Conservation (phyloP, 2,329 filamentous ascomycete species). For the Pseudopithomyces chartarum region DNA sequence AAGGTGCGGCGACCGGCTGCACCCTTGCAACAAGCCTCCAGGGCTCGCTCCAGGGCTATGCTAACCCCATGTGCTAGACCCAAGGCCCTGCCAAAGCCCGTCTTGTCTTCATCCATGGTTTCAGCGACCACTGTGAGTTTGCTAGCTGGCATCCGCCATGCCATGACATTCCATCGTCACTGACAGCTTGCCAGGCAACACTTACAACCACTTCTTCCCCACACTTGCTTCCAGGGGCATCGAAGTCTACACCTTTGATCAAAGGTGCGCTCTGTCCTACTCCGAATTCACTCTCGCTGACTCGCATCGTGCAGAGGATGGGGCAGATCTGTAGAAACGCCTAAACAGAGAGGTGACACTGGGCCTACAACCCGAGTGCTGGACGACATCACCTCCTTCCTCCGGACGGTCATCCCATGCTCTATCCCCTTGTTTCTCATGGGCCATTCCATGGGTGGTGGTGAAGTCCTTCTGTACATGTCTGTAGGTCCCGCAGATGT, state of each 20-base stretch:
- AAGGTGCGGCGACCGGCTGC: slow-evolving; percentile 46
- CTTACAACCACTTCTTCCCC: slow-evolving; percentile 76
- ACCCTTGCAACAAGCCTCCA: not conserved
- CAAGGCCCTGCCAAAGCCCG: slow-evolving; percentile 67
- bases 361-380: slow-evolving; percentile 76
- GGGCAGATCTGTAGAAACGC: slow-evolving; percentile 71
- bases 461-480: slow-evolving; percentile 69
- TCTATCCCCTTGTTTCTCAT: slow-evolving; percentile 75
- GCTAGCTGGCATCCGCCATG: too few species aligned
- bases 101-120: slow-evolving; percentile 85
- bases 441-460: slow-evolving; percentile 92
- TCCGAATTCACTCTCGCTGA: not conserved
- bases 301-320: slow-evolving; percentile 65
- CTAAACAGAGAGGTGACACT: slow-evolving; percentile 70
- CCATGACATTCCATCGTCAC: not conserved
- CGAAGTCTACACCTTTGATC: slow-evolving; percentile 78
- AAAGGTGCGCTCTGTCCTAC: slow-evolving; percentile 55
- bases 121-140: slow-evolving; percentile 73
- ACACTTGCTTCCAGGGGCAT: slow-evolving; percentile 73
- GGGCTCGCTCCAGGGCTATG: too few species aligned
- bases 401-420: slow-evolving; percentile 62
- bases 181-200: slow-evolving; percentile 58
- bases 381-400: slow-evolving; percentile 77
- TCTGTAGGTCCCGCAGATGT: slow-evolving; percentile 55
- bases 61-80: slow-evolving; percentile 51